Base-by-base conservation (phyloP, 441 rosid genomes). In the Populus hybrid region DNA sequence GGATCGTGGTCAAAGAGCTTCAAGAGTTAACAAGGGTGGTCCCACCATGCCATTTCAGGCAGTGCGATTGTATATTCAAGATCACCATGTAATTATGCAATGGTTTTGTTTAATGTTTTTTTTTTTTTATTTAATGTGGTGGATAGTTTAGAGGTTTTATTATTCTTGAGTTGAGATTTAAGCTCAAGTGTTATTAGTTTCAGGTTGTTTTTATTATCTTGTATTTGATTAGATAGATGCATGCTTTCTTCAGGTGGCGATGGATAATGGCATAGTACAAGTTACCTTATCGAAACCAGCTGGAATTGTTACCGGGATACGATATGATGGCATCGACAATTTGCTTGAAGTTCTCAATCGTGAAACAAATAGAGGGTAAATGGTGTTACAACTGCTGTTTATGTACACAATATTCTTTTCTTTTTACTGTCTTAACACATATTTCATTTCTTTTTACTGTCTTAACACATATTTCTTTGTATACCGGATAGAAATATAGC, bases 291-390 rank as follows among this genome's bases (percentile, higher is more conserved):
- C 91, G 20, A 81, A 78, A 68, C 97, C 97, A 6, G 84, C 79
- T 11, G 97, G 97, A 35, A 70, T 80, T 69, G 83, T 92, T 42
- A 73, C 77, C 2, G 92, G 94, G 32, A 86, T 95, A 42, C 89
- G 82, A 67, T 95, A 89, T 71, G 84, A 84, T 74, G 93, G 89
- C 82, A 84, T 93, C 10, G 93, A 89, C 82, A 95, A 95, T 85
- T 85, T 94, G 93, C 97, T 95, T 8, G 99, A 94, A 86, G 90
- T 92, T 90, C 97, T 93, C 86, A 89, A 68, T 70, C 69, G 50
- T 2, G 68, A 74, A 59, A 16, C 82, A 6, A 83, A 86, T 65
- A 80, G 89, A 79, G 97, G 97, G 92, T 91, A 88, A 1, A 10
- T 75, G 28, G 42, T 24, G 30, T 77, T 66, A 21, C 67, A 74